Evolutionary conservation across 2,329 filamentous ascomycete species (phyloP).

Genomic region (Alternaria longipes): DNA sequence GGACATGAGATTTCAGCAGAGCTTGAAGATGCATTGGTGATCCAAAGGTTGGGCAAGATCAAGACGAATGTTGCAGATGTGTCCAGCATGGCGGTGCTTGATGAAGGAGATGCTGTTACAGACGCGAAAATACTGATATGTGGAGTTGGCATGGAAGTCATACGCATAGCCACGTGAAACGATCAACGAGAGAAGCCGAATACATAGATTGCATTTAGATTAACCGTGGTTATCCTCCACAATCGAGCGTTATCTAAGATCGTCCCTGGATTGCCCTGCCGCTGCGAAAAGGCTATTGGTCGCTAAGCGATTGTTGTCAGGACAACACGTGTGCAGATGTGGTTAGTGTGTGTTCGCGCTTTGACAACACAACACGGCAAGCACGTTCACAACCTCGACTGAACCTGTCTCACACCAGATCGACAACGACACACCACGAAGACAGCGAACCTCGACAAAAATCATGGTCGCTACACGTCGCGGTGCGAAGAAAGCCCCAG

Average conservation of each 20-base stretch:
- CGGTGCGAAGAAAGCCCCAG: conserved; percentile 37
- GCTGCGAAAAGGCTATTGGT: background rate
- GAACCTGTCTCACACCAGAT: conserved; percentile 20
- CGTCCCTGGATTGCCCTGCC: conserved; percentile 1
- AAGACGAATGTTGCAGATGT: conserved; percentile 65
- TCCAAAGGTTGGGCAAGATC: conserved; percentile 44
- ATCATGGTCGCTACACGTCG: conserved; percentile 47
- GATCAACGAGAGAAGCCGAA: background rate
- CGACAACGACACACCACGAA: conserved; percentile 18
- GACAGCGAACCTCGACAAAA: conserved; percentile 26
- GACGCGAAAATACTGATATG: conserved; percentile 39
- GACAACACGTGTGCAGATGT: conserved; percentile 19
- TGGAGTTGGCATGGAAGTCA: conserved; percentile 49
- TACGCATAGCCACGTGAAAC: conserved; percentile 25
- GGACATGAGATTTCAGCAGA: background rate
- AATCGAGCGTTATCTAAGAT: background rate
- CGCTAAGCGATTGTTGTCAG: conserved; percentile 21
- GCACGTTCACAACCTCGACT: conserved; percentile 25
- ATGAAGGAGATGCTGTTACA: background rate
- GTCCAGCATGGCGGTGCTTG: conserved; percentile 59
- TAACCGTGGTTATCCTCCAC: background rate
- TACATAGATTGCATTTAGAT: background rate
- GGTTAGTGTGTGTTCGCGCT: conserved; percentile 26
- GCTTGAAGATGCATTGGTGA: conserved; percentile 29
- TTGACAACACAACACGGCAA: conserved; percentile 35